Evolutionary conservation across 352 stramenopile genomes (phyloP), one percentile per base, ranked within the genome.

Genomic region (Phytophthora foliorum): DNA sequence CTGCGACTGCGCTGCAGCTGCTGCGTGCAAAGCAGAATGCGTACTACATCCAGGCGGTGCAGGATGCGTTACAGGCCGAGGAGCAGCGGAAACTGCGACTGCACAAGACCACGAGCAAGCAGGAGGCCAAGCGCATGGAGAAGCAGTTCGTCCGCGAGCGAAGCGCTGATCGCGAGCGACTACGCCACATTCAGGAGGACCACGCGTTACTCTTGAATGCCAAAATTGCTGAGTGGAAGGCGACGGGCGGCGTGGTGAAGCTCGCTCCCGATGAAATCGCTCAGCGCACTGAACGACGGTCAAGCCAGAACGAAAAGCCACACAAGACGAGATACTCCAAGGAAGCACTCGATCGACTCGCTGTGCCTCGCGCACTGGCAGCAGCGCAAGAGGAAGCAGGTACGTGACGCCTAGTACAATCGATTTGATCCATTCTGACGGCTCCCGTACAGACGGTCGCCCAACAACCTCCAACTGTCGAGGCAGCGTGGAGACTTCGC

Each of bases 141-240:
- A 80, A 84, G 25, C 74, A 87, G 62, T 90, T 91, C 34, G 61
- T 67, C 22, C 69, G 78, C 10, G 80, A 90, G 48, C 75, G 83
- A 24, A 64, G 36, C 2, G 70, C 64, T 31, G 83, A 91, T 63
- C 69, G 72, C 8, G 81, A 91, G 51, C 68, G 76, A 16, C 67
- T 91, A 49, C 73, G 67, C 22, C 81, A 88, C n/a, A 85, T 91
- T 22, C 75, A 86, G 51, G 81, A 89, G 44, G 81, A 91, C 59
- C 81, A 90, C 42, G 56, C 72, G 19, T 36, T 90, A 53, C 71
- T 90, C 24, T 41, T 89, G 16, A 77, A 72, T 13, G 72, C 73
- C 16, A 91, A 89, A 66, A 68, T 84, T 21, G 69, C 67, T 6
- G 75, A 91, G 48, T 90, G 81, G 83, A 89, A 80, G 55, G 55